Evolutionary conservation across 139 green algal genomes (phyloP), one percentile per base, ranked within the genome.

Genomic region (Tetraselmis chui): DNA sequence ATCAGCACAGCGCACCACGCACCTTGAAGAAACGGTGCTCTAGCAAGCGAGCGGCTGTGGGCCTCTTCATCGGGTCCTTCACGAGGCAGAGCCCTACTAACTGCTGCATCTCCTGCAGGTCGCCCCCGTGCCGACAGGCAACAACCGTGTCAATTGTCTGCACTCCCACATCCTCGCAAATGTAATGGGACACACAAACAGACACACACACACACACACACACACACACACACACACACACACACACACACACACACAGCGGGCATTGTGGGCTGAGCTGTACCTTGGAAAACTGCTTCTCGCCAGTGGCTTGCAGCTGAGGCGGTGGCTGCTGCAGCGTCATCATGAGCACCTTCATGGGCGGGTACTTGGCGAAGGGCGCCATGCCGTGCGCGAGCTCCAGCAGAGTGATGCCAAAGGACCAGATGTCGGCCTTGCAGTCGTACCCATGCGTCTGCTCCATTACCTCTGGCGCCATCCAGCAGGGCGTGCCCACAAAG

Each of bases 381-480:
- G 97, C 97, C 88, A 99, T 95, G 5, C 97, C 97, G 88, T 99
- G 95, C 23, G 95, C 96, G 83, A 99, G 91, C 93, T 99, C 97
- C 80, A 99, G 87, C 59, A 98, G 86, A 5, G 97, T 99, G 90
- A 99, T 99, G 31, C 97, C 97, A 85, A 99, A 95, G 0, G 93
- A 98, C 97, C 97, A 99, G 45, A 99, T 98, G 92, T 99, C 97
- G 28, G 97, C 97, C 27, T 89, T 85, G 22, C 78, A 87, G 85
- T 97, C 91, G 84, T 98, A 98, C 77, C 91, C 89, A 59, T 88
- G 58, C 23, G 87, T 92, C 87, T 98, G 94, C 90, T 99, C 94
- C 96, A 99, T 98, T 76, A 99, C 97, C 89, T 99, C 97, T 0
- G 96, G 97, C 24, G 97, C 97, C 97, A 99, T 99, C 96, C 96